Base-by-base conservation (phyloP, 2,329 filamentous ascomycete genomes). In the Fusarium heterosporum region DNA sequence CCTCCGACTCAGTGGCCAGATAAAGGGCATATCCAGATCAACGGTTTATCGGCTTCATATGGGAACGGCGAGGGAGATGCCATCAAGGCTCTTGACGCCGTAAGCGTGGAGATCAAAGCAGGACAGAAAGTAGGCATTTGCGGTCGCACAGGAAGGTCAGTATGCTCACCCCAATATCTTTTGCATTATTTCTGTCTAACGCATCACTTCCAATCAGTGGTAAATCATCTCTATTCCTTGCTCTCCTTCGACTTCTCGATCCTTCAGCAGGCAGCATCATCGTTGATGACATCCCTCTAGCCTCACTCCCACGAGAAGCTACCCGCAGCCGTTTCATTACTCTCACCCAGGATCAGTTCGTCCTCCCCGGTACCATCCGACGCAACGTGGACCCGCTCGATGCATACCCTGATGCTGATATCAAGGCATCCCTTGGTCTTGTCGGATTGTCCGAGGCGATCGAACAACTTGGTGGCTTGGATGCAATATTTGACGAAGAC, bases 101-200 rank as follows among this genome's bases (percentile, higher is more conserved):
- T 76, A 8, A 69, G 36, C 17, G 42, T 77, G 6, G 47, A 62
- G 2, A 70, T 76, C 25, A 47, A 50, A 11, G 72, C 79, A 0
- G 83, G 83, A 1, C 77, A 84, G 64, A 85, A 84, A 58, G 72
- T 86, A 12, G 84, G 78, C 2, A 79, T 86, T n/a, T 83, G 82
- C 46, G 84, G 85, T 12, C 80, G 84, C 13, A 84, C 81, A 22
- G 84, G 83, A 38, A 73, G 72, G 64, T 71, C 14, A 60, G 63
- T 48, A 38, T 19, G 13, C 25, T 14, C 26, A 28, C 41, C 48
- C 43, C 16, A 19, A 42, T 26, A 17, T 8, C 22, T 22, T 25
- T 16, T 13, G 10, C 14, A 22, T 22, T 22, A 22, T 22, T 22
- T 22, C 28, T 30, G 34, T 30, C 43, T 53, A 51, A 43, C 29